These are phyloP conservation scores for Botrytis sinoallii DNA, from an alignment of 2,329 filamentous ascomycete species.

Conservation along the genomic window DNA sequence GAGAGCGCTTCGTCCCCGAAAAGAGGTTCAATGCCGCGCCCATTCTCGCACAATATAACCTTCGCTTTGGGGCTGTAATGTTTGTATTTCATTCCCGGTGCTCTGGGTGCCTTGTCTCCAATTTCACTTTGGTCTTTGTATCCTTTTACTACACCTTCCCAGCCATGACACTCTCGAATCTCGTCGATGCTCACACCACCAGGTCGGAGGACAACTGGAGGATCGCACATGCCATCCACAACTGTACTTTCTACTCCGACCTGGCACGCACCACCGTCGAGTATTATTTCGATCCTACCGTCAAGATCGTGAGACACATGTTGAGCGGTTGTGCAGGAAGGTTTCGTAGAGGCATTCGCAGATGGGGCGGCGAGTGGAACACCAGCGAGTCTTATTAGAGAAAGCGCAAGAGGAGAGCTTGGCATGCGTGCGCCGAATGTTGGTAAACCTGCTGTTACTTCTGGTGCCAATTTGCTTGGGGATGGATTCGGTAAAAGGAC, in stretches of 20 bases:
- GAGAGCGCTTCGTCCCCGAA: slow-evolving; percentile 7
- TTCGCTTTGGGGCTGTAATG: slow-evolving; percentile 91
- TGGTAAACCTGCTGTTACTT: slow-evolving; percentile 80
- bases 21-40: background rate
- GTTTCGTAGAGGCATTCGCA: slow-evolving; percentile 90
- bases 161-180: slow-evolving; percentile 69
- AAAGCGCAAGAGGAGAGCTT: slow-evolving; percentile 75
- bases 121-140: slow-evolving; percentile 75
- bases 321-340: slow-evolving; percentile 84
- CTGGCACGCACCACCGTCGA: slow-evolving; percentile 82
- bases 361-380: slow-evolving; percentile 86
- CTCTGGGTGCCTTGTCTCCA: slow-evolving; percentile 66
- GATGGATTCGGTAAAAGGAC: slow-evolving; percentile 77
- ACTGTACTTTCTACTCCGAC: slow-evolving; percentile 97
- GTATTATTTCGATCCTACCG: slow-evolving; percentile 77
- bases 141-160: slow-evolving; percentile 72
- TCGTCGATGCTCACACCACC: slow-evolving; percentile 84
- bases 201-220: slow-evolving; percentile 79
- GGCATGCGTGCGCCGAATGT: slow-evolving; percentile 94
- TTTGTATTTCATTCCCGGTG: slow-evolving; percentile 98
- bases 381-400: slow-evolving; percentile 76
- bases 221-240: slow-evolving; percentile 80
- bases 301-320: slow-evolving; percentile 85
- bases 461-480: slow-evolving; percentile 72
- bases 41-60: slow-evolving; percentile 75